phyloP scores from a whole-genome alignment of 257 asterid species.

The Jaltomata sinuosa region DNA sequence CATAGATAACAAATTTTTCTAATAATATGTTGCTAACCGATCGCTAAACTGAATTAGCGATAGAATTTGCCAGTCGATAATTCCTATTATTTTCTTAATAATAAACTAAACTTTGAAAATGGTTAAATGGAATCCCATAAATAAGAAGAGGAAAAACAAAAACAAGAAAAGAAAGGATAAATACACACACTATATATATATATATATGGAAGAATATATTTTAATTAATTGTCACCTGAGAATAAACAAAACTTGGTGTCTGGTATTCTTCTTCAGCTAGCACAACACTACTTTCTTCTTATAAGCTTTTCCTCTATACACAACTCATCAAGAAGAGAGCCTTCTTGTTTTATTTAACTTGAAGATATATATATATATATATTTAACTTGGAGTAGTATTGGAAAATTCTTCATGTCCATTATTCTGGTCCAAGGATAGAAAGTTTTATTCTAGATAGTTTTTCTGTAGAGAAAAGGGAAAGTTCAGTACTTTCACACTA shows the following conservation, averaged over 20 bases:
- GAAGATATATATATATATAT: neutral
- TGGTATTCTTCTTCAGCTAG: neutral
- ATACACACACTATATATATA: neutral
- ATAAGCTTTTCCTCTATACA: neutral
- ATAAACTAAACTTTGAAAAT: neutral
- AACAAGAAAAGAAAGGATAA: neutral
- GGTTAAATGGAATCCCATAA: neutral
- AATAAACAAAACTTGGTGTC: neutral
- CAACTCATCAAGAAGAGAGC: neutral
- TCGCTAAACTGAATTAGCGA: neutral
- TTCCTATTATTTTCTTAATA: too few relatives aligned
- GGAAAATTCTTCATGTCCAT: neutral
- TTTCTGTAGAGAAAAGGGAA: neutral
- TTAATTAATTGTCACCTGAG: neutral
- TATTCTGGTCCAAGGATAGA: neutral
- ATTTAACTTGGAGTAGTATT: neutral
- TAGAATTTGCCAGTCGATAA: neutral
- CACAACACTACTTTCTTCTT: neutral
- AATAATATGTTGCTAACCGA: neutral
- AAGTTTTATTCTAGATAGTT: neutral
- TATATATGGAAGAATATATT: neutral
- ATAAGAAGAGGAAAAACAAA: neutral
- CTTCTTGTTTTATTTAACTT: neutral
- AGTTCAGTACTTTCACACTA: neutral
- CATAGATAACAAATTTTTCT: neutral